Evolutionary conservation across 192 early-diverging fungal species (phyloP).

Genomic region (Linnemannia elongata): DNA sequence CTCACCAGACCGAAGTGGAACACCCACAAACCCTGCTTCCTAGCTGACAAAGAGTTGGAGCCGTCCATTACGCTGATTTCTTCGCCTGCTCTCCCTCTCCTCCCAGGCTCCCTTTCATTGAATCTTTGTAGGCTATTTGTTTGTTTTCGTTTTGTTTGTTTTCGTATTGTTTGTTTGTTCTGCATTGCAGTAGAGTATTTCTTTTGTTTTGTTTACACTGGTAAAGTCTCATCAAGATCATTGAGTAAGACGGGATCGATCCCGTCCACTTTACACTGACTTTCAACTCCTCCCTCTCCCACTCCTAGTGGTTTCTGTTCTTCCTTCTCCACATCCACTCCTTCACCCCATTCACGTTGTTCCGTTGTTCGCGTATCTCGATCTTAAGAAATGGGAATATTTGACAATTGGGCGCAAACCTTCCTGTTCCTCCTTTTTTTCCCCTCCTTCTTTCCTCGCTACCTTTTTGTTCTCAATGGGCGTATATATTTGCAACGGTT

Average conservation of each 20-base stretch:
- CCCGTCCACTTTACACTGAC: background rate
- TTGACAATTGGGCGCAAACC: background rate
- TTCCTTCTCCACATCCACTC: background rate
- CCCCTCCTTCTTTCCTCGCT: background rate
- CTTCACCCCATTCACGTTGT: background rate
- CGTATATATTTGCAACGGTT: background rate
- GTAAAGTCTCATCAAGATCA: background rate
- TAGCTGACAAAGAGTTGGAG: too few relatives aligned
- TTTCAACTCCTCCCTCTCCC: too few relatives aligned
- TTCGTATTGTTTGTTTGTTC: background rate
- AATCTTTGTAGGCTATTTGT: background rate
- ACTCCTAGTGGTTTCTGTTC: background rate
- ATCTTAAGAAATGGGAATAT: background rate
- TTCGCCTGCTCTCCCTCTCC: too few relatives aligned
- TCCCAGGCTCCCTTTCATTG: too few relatives aligned
- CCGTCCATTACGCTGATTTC: too few relatives aligned
- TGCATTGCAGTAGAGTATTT: background rate
- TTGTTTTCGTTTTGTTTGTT: background rate
- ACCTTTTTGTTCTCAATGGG: background rate
- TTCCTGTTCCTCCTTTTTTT: background rate
- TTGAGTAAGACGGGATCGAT: background rate
- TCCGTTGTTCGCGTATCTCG: background rate
- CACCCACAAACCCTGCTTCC: too few relatives aligned
- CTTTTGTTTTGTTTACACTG: background rate
- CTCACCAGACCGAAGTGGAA: too few relatives aligned